phyloP scores from a whole-genome alignment of 176 grass and related monocot genomes.

The Musa itinerans region DNA sequence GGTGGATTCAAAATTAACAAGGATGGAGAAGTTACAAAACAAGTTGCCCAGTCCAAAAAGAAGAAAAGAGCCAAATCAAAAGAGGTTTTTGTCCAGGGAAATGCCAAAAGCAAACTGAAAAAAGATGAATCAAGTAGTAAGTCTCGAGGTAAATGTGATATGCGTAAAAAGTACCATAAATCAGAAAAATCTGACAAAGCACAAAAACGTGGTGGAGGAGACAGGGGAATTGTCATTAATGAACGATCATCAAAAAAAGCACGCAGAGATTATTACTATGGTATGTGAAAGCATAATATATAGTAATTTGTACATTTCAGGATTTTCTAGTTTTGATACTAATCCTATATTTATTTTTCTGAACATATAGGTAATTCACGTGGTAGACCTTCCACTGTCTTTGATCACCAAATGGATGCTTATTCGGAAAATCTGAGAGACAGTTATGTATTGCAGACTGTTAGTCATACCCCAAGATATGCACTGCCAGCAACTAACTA shows the following conservation, averaged over 20 bases:
- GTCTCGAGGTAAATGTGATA: constrained; percentile 5
- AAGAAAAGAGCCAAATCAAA: constrained; percentile 27
- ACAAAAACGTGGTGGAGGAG: constrained; percentile 31
- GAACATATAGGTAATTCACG: constrained; percentile 29
- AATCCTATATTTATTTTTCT: constrained; percentile 1
- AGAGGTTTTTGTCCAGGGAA: constrained; percentile 24
- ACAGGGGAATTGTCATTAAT: constrained; percentile 14
- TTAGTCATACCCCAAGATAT: constrained; percentile 25
- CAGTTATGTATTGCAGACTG: constrained; percentile 7
- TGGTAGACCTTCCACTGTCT: constrained; percentile 19
- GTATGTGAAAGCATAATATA: neutral
- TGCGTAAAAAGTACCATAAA: constrained; percentile 11
- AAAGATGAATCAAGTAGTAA: constrained; percentile 25
- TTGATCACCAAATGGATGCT: constrained; percentile 6
- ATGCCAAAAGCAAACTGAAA: constrained; percentile 20
- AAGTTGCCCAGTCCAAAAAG: constrained; percentile 16
- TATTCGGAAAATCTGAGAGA: constrained; percentile 13
- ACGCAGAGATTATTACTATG: constrained; percentile 27
- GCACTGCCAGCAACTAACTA: constrained; percentile 10
- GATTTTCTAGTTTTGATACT: constrained; percentile 13
- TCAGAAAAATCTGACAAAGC: constrained; percentile 23
- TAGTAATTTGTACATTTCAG: constrained; percentile 9
- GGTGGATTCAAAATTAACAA: constrained; percentile 31
- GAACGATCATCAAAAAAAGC: constrained; percentile 37
- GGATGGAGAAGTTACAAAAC: constrained; percentile 10